Base-by-base conservation (phyloP, 805 yeast species). In the Tetrapisispora arboricola region DNA sequence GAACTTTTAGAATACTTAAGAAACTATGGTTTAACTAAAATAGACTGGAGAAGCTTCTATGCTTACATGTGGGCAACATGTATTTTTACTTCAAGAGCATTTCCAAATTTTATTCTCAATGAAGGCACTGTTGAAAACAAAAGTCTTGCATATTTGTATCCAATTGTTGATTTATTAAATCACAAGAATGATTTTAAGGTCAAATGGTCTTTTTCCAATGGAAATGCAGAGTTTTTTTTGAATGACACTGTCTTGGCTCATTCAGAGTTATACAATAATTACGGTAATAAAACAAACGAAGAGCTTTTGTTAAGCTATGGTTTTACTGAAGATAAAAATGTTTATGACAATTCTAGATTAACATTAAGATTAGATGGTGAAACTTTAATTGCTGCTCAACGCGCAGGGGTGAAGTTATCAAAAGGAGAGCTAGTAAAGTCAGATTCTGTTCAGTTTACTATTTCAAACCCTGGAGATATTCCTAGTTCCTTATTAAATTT, bases 261-360 rank as follows among this genome's bases (percentile, higher is more conserved):
- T 2, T 56, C 61, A 2, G 81, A 85, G 54, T 46, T 88, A 1
- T 84, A 62, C 61, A 87, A 87, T 56, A 84, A 84, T 59, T 87
- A 88, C 59, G 96, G 96, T 2, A 76, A 83, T 40, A 87, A 86
- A 58, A 82, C 92, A 0, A 87, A 86, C 53, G 94, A 84, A 47
- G 95, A 85, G 48, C 60, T 87, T 21, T 59, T 88, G 6, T 62
- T 87, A 49, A 87, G 81, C 0, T 88, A 88, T 57, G 96, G 96
- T 0, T 88, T 88, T 60, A 71, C 77, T 9, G 70, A 70, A 15
- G 65, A 65, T 15, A 61, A 72, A 36, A 83, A 82, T 49, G 63
- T 64, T 9, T 75, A 75, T 27, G 90, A 84, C 47, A 53, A 65
- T 4, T 64, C 78, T 1, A 76, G 76, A 13, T 67, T 87, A 33